Percentiles rank a stretch among this genome's conserved stretches.
Conservation (phyloP, 352 stramenopile genomes). For the Pythium periplocum region DNA sequence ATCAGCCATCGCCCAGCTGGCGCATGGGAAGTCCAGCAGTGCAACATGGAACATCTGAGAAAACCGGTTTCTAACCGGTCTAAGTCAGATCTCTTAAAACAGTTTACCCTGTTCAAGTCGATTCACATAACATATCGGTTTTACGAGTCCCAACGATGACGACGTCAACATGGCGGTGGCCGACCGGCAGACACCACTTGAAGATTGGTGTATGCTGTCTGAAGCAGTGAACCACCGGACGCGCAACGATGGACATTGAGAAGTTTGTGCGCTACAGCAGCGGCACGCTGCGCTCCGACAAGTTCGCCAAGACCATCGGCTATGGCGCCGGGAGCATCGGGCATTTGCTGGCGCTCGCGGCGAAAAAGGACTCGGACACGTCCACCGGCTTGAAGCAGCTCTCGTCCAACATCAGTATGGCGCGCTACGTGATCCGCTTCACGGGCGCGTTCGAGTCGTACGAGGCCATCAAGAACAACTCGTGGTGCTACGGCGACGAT, state of each 20-base stretch:
- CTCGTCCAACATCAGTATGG: constrained; percentile 70
- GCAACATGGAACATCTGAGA: no score
- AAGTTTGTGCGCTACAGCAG: constrained; percentile 67
- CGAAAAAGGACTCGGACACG: constrained; percentile 43
- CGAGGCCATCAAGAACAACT: constrained; percentile 66
- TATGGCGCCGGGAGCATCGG: constrained; percentile 56
- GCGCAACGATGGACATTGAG: constrained; percentile 42
- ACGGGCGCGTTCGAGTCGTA: constrained; percentile 70
- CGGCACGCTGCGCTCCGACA: constrained; percentile 60
- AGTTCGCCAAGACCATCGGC: constrained; percentile 81
- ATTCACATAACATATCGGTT: constrained; percentile 6
- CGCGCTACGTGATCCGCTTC: constrained; percentile 76
- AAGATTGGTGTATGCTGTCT: constrained; percentile 7
- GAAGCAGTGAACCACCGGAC: not conserved
- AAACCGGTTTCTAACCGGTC: not conserved
- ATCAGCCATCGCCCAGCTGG: no score
- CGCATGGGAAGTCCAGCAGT: no score
- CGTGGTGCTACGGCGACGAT: constrained; percentile 74
- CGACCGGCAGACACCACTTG: constrained; percentile 17
- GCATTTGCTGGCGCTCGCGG: constrained; percentile 44
- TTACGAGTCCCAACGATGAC: constrained; percentile 11
- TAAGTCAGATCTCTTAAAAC: no score
- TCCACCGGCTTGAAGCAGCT: constrained; percentile 55
- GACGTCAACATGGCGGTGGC: constrained; percentile 15
- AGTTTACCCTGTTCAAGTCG: no score